Percentiles rank a stretch among this genome's conserved stretches.
Evolutionary conservation across 75 land plant genomes (phyloP).

Genomic region (Pinus taeda): DNA sequence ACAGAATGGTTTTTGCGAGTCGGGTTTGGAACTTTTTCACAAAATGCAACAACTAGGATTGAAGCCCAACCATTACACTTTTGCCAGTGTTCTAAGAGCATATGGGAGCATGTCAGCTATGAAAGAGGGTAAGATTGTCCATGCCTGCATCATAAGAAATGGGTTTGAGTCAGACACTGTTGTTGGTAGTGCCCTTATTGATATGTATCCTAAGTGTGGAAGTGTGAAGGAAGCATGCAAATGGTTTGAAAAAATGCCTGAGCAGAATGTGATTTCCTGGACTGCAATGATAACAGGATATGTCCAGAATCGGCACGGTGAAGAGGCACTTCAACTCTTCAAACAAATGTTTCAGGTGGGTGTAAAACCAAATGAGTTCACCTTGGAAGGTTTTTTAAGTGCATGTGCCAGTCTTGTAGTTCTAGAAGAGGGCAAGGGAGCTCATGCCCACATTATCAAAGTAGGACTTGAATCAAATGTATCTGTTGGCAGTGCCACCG

Average conservation of each 20-base stretch:
- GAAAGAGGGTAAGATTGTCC: constrained; percentile 37
- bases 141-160: constrained; percentile 23
- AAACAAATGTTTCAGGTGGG: constrained; percentile 45
- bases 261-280: constrained; percentile 50
- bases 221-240: constrained; percentile 39
- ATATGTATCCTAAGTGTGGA: constrained; percentile 63
- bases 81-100: constrained; percentile 16
- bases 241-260: constrained; percentile 35
- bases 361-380: constrained; percentile 33
- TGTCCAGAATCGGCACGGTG: constrained; percentile 39
- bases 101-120: constrained; percentile 18
- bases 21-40: constrained; percentile 17
- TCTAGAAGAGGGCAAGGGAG: constrained; percentile 23
- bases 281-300: constrained; percentile 62
- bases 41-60: constrained; percentile 19
- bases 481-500: background rate
- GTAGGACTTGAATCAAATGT: constrained; percentile 22
- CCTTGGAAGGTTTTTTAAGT: constrained; percentile 39
- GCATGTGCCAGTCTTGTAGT: constrained; percentile 31
- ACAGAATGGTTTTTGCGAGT: constrained; percentile 11
- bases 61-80: constrained; percentile 9
- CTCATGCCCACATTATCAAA: constrained; percentile 43
- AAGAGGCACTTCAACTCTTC: constrained; percentile 26
- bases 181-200: constrained; percentile 35
- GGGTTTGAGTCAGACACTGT: constrained; percentile 27